Evolutionary conservation across 768 basidiomycete genomes (phyloP).

Genomic region (Naganishia antarctica): DNA sequence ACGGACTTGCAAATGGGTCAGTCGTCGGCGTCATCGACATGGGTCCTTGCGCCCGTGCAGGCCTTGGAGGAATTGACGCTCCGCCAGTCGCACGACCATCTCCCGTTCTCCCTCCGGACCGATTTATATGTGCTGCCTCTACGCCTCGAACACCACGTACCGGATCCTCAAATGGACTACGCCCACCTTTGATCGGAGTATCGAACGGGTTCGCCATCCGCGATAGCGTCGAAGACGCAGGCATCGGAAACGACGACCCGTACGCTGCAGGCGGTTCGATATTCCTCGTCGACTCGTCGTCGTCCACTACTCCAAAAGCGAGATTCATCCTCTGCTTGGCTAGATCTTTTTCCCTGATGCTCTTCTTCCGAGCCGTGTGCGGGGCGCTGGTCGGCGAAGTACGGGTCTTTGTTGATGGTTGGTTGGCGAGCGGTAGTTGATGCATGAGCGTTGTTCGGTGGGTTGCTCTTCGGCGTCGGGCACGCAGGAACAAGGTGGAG

Average conservation of each 20-base stretch:
- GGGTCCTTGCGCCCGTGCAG: not conserved
- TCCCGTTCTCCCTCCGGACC: not conserved
- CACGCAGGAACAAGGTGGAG: not conserved
- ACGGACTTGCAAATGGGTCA: not conserved
- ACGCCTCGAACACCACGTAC: not conserved
- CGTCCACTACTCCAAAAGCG: slow-evolving; percentile 21
- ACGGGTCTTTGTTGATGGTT: not conserved
- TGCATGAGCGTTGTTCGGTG: not conserved
- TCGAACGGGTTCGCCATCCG: not conserved
- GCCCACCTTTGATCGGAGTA: not conserved
- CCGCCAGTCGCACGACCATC: not conserved
- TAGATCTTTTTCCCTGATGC: slow-evolving; percentile 10
- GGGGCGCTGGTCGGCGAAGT: not conserved
- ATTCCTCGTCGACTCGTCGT: slow-evolving; percentile 11
- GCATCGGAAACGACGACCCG: not conserved
- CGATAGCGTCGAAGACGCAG: not conserved
- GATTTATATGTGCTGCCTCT: not conserved
- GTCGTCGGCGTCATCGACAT: not conserved
- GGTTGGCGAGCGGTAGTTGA: not conserved
- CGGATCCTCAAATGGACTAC: not conserved
- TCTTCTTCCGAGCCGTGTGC: slow-evolving; percentile 7
- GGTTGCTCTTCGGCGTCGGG: not conserved
- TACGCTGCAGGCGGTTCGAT: not conserved
- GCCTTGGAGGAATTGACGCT: not conserved
- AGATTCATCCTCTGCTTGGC: slow-evolving; percentile 19